These are phyloP conservation scores for Puccinia triticina DNA, from an alignment of 1,284 basidiomycete species.

Conservation along the genomic window DNA sequence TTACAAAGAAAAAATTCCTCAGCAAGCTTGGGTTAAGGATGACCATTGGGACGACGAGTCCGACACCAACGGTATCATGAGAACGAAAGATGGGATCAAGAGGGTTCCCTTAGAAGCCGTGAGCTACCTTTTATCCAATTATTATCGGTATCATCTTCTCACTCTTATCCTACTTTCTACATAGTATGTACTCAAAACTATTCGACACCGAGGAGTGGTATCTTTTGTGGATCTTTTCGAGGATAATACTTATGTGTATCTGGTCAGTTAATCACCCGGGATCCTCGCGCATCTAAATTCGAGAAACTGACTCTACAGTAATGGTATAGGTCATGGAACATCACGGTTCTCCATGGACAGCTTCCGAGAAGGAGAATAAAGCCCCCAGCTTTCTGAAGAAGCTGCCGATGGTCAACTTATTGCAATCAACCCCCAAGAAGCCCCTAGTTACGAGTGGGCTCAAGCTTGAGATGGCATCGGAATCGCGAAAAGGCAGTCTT, in stretches of 20 bases:
- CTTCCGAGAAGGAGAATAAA: conserved; percentile 41
- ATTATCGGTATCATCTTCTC: not conserved
- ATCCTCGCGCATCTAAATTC: not conserved
- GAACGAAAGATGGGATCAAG: conserved; percentile 54
- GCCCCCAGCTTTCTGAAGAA: conserved; percentile 19
- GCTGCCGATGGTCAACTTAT: not conserved
- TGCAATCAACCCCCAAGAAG: conserved; percentile 21
- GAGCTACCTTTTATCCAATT: not conserved
- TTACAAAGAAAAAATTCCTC: conserved; percentile 59
- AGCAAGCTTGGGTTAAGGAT: conserved; percentile 57
- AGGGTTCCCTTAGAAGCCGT: conserved; percentile 45
- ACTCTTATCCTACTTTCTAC: not conserved
- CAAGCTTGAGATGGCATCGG: not conserved
- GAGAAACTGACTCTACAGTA: not conserved
- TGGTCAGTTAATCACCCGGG: conserved; percentile 39
- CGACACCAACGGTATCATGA: conserved; percentile 56
- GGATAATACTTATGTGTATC: conserved; percentile 58
- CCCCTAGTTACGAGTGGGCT: not conserved
- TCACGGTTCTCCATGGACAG: conserved; percentile 58
- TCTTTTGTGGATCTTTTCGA: conserved; percentile 59
- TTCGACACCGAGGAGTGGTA: conserved; percentile 58
- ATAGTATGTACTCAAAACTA: conserved; percentile 58
- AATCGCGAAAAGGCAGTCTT: conserved; percentile 19
- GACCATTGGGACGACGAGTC: conserved; percentile 54
- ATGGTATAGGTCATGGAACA: conserved; percentile 57